These are phyloP conservation scores for Magnolia sinica DNA, from an alignment of 164 flowering plant genomes.

Conservation along the genomic window DNA sequence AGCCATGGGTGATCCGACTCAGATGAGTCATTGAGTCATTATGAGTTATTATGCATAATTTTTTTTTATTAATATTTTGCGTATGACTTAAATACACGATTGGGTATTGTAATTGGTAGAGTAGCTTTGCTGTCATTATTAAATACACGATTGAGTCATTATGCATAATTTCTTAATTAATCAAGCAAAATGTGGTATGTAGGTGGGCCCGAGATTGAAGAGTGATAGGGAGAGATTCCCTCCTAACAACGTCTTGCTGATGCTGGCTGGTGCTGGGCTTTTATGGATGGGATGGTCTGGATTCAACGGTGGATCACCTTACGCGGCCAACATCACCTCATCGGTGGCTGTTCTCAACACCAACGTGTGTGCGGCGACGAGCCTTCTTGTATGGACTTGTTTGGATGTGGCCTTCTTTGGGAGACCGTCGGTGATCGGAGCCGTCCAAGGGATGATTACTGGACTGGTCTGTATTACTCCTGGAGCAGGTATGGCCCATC, in stretches of 20 bases:
- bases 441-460: conserved; percentile 72
- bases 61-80: conserved; percentile 1
- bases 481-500: conserved; percentile 45
- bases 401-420: conserved; percentile 49
- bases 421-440: conserved; percentile 67
- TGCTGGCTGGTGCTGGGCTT: conserved; percentile 67
- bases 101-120: too few species aligned
- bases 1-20: background rate
- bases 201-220: conserved; percentile 65
- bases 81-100: too few species aligned
- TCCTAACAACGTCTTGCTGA: conserved; percentile 63
- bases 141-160: too few species aligned
- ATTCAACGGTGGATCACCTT: conserved; percentile 67
- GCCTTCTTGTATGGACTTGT: conserved; percentile 57
- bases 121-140: too few species aligned
- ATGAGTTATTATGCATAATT: too few species aligned
- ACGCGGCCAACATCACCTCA: conserved; percentile 31
- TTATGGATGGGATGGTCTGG: conserved; percentile 80
- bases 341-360: conserved; percentile 65
- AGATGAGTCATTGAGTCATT: too few species aligned
- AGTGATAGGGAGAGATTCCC: conserved; percentile 57
- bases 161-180: background rate
- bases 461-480: conserved; percentile 79
- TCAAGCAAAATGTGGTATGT: background rate
- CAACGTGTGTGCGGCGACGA: conserved; percentile 60